Base-by-base conservation (phyloP, 768 basidiomycete genomes). In the Lentinula edodes region DNA sequence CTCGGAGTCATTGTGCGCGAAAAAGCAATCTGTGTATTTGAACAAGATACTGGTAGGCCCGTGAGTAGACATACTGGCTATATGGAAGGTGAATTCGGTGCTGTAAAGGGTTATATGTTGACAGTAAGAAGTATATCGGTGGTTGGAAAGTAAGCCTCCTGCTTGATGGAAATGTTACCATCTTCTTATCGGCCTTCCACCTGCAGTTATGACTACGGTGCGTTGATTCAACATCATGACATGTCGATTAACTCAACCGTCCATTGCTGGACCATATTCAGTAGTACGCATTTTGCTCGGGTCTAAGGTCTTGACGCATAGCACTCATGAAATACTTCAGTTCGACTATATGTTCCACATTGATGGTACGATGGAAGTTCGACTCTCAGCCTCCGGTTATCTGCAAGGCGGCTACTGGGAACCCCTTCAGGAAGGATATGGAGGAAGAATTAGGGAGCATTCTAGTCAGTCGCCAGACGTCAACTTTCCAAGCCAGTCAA, bases 351-450 rank as follows among this genome's bases (percentile, higher is more conserved):
- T 80, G 2, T 87, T 88, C 75, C 80, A 83, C 61, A 68, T 86
- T 16, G 87, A 88, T 63, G 86, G 87, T 3, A 86, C 85, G 2
- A 79, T 89, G 23, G 87, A 89, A 72, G 83, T 87, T n/a, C 77
- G 83, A 1, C 36, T 87, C 16, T 87, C 86, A 7, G 87, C 87
- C 0, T 87, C 85, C 3, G 87, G 87, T 1, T 89, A 89, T 67
- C 74, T 88, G 58, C 87, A 88, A 72, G 85, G 83, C 48, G 85
- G 82, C 12, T 84, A 77, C 68, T 87, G 83, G 80, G 79, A 82
- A 38, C 62, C 74, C 0, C 68, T 75, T 16, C 80, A 85, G 70
- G 73, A 73, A 3, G 66, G 72, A 0, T 87, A 87, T 65, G 87
- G 87, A 0, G 75, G 78, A 28, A 78, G 75, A 15, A 85, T 89